These are phyloP conservation scores for Digitaria exilis DNA, from an alignment of 202 grass and related monocot species.

Conservation along the genomic window DNA sequence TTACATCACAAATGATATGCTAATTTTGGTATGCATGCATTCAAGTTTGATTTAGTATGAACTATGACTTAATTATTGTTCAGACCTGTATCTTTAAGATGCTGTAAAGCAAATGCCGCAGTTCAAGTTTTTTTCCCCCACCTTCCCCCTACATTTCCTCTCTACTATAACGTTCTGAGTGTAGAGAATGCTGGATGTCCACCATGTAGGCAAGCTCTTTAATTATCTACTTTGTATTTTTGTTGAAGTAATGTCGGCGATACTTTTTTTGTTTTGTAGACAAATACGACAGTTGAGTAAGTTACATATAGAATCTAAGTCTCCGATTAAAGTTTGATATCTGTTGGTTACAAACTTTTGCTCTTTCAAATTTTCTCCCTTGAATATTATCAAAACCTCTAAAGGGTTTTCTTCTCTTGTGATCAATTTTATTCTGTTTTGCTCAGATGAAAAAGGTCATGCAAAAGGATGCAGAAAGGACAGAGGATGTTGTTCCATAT, in stretches of 20 bases:
- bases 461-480: conserved; percentile 86
- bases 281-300: background rate
- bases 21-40: background rate
- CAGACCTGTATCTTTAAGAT: background rate
- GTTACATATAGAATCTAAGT: background rate
- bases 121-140: background rate
- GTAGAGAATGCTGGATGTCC: background rate
- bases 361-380: background rate
- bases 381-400: background rate
- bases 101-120: background rate
- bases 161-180: background rate
- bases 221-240: background rate
- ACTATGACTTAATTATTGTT: background rate
- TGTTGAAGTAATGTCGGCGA: background rate
- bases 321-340: background rate
- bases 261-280: background rate
- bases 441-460: conserved; percentile 86
- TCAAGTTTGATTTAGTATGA: background rate
- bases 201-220: background rate
- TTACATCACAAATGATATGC: background rate
- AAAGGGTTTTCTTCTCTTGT: conserved; percentile 1
- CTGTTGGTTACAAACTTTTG: background rate
- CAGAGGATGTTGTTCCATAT: conserved; percentile 84
- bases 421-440: conserved; percentile 44
- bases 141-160: background rate